Evolutionary conservation across 2,329 filamentous ascomycete species (phyloP).

Genomic region (Knufia petricola): DNA sequence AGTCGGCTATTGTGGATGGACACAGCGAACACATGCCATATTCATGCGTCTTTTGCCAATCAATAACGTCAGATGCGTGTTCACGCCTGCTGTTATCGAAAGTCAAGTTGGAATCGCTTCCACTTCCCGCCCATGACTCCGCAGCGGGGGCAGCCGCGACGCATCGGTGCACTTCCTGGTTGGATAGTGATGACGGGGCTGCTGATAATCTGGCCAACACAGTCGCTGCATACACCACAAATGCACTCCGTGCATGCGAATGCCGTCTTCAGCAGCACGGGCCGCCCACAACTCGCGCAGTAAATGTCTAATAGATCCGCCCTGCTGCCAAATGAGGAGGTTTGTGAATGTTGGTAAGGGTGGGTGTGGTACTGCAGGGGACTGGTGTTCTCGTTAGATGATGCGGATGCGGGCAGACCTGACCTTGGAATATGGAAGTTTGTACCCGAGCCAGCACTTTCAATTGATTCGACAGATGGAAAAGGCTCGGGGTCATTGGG

Average conservation of each 20-base stretch:
- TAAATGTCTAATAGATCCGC: slow-evolving; percentile 68
- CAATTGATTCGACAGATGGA: slow-evolving; percentile 78
- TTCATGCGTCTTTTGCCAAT: slow-evolving; percentile 6
- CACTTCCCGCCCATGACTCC: slow-evolving; percentile 38
- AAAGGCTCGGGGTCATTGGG: slow-evolving; percentile 65
- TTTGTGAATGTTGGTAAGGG: slow-evolving; percentile 42
- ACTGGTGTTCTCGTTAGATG: slow-evolving; percentile 51
- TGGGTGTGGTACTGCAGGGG: slow-evolving; percentile 34
- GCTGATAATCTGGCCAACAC: slow-evolving; percentile 49
- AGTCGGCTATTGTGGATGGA: slow-evolving; percentile 6
- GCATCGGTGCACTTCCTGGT: slow-evolving; percentile 26
- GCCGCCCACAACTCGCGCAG: slow-evolving; percentile 74
- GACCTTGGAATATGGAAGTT: slow-evolving; percentile 61
- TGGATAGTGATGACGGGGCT: slow-evolving; percentile 30
- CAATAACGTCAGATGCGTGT: slow-evolving; percentile 3
- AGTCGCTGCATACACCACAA: slow-evolving; percentile 80
- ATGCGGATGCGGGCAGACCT: slow-evolving; percentile 55
- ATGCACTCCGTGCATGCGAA: slow-evolving; percentile 96
- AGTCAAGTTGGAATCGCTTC: slow-evolving; percentile 41
- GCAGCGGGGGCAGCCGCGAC: slow-evolving; percentile 38
- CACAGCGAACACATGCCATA: neutral
- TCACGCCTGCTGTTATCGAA: slow-evolving; percentile 28
- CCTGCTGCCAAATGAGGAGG: slow-evolving; percentile 38
- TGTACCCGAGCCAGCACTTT: slow-evolving; percentile 47
- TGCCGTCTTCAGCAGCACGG: slow-evolving; percentile 69